Conservation (phyloP, 495 filamentous ascomycete species). For the Baudoinia panamericana region DNA sequence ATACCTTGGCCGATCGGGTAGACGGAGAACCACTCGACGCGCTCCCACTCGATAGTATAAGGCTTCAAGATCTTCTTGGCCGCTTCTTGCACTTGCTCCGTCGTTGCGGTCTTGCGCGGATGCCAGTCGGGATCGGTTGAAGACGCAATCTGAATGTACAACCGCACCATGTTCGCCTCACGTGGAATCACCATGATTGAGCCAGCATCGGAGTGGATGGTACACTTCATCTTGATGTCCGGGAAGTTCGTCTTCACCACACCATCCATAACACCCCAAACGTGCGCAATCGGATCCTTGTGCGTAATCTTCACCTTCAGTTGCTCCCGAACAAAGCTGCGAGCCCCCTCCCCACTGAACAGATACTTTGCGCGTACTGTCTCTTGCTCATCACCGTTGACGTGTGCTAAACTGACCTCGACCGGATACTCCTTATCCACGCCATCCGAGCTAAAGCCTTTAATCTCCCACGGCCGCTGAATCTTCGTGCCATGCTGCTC, state of each 20-base stretch:
- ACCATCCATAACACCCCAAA: conserved; percentile 37
- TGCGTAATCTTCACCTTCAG: conserved; percentile 46
- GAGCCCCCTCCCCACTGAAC: conserved; percentile 53
- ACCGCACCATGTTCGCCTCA: conserved; percentile 34
- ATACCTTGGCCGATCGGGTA: conserved; percentile 66
- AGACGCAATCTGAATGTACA: conserved; percentile 38
- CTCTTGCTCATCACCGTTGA: conserved; percentile 57
- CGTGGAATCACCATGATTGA: conserved; percentile 36
- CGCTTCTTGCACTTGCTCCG: conserved; percentile 46
- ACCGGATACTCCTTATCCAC: conserved; percentile 44
- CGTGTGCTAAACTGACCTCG: conserved; percentile 57
- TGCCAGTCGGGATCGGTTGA: conserved; percentile 48
- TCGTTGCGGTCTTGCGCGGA: conserved; percentile 35
- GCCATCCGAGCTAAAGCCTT: conserved; percentile 46
- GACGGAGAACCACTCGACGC: conserved; percentile 45
- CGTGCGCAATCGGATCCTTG: conserved; percentile 50
- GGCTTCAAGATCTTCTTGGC: conserved; percentile 51
- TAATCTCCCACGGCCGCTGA: conserved; percentile 51
- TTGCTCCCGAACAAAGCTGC: conserved; percentile 47
- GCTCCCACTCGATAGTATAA: conserved; percentile 44
- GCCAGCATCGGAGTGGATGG: conserved; percentile 41
- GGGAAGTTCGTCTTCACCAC: conserved; percentile 34
- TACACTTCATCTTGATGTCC: conserved; percentile 73
- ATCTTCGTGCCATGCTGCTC: conserved; percentile 44
- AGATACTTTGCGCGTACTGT: conserved; percentile 52